A percentile compares a stretch with the other conserved stretches of the same genome.
These are phyloP conservation scores for Mycena crocata DNA, from an alignment of 768 basidiomycete genomes.

Conservation along the genomic window DNA sequence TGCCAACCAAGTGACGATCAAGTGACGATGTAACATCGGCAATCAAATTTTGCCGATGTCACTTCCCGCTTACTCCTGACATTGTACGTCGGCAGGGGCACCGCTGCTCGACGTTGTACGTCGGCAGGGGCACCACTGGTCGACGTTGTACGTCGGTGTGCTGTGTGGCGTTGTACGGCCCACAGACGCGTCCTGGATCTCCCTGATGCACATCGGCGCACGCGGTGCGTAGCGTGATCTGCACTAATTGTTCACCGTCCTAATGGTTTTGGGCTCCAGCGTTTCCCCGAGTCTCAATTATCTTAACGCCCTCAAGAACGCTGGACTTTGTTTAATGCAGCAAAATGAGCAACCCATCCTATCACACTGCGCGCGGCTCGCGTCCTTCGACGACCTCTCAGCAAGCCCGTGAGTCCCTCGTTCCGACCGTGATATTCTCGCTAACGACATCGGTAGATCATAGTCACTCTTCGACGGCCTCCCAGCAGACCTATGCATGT, in stretches of 20 bases:
- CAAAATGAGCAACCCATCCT: constrained; percentile 22
- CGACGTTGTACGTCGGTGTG: constrained; percentile 7
- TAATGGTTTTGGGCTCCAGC: not conserved
- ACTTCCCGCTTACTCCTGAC: not conserved
- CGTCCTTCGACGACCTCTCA: not conserved
- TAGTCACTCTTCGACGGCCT: too few relatives aligned
- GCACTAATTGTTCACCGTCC: constrained; percentile 16
- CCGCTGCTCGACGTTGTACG: constrained; percentile 22
- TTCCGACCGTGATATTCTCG: not conserved
- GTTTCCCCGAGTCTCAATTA: constrained; percentile 9
- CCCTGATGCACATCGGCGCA: constrained; percentile 6
- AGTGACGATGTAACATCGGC: constrained; percentile 13
- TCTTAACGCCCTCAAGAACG: constrained; percentile 4
- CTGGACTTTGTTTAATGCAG: not conserved
- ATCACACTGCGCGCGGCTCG: constrained; percentile 21
- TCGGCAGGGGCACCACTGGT: constrained; percentile 19
- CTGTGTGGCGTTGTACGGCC: constrained; percentile 21
- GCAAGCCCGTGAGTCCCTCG: constrained; percentile 6
- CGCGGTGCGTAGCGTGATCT: constrained; percentile 11
- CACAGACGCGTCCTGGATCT: constrained; percentile 8
- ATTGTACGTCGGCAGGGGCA: constrained; percentile 18
- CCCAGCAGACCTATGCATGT: too few relatives aligned
- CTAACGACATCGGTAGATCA: constrained; percentile 13
- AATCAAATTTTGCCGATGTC: constrained; percentile 17
- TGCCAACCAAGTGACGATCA: not conserved